These are phyloP conservation scores for Auricularia sp. DNA, from an alignment of 768 basidiomycete species.

Conservation along the genomic window DNA sequence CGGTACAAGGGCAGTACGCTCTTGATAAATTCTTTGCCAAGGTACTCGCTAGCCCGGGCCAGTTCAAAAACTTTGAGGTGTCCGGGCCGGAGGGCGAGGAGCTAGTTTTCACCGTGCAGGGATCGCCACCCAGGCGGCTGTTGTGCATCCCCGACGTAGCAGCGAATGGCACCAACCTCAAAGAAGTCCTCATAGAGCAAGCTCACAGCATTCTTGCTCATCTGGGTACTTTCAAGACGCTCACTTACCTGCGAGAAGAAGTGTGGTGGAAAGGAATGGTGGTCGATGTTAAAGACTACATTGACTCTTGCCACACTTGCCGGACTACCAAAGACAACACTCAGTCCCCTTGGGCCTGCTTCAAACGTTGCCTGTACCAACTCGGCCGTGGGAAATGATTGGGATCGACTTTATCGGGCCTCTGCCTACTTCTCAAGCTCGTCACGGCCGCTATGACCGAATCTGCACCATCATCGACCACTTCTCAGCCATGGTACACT, in stretches of 20 bases:
- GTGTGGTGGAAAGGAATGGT: conserved; percentile 33
- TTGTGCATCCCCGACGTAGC: conserved; percentile 10
- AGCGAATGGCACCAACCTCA: not conserved
- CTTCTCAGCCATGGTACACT: conserved; percentile 16
- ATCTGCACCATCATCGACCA: conserved; percentile 19
- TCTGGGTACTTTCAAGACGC: conserved; percentile 21
- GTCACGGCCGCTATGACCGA: conserved; percentile 15
- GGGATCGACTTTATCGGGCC: conserved; percentile 21
- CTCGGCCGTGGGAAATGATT: conserved; percentile 18
- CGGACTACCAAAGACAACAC: conserved; percentile 12
- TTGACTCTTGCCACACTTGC: conserved; percentile 18
- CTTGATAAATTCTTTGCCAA: conserved; percentile 4
- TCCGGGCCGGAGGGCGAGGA: not conserved
- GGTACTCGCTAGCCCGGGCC: not conserved
- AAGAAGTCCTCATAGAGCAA: conserved; percentile 9
- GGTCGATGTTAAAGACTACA: conserved; percentile 17
- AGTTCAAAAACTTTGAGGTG: conserved; percentile 6
- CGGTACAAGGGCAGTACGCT: not conserved
- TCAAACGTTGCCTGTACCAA: conserved; percentile 15
- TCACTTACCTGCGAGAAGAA: conserved; percentile 2
- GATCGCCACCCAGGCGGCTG: not conserved
- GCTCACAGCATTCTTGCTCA: conserved; percentile 31
- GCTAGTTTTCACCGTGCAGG: not conserved
- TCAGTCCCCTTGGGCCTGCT: conserved; percentile 18
- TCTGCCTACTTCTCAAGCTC: conserved; percentile 15